These are phyloP conservation scores for Vanrija pseudolonga DNA, from an alignment of 1,284 basidiomycete species.

Conservation along the genomic window DNA sequence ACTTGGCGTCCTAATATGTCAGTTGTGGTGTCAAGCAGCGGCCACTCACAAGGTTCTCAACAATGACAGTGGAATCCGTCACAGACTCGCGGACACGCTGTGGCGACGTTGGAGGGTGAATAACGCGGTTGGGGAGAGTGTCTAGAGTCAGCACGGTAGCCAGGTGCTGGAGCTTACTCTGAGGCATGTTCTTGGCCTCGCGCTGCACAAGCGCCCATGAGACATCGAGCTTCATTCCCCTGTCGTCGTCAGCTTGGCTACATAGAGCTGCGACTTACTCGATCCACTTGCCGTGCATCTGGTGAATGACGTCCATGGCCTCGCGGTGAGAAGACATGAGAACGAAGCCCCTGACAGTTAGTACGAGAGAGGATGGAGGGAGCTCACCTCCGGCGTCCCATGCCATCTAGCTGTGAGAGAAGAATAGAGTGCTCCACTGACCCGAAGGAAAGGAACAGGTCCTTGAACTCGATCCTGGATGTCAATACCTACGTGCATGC, in stretches of 20 bases:
- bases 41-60: constrained; percentile 38
- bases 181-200: constrained; percentile 28
- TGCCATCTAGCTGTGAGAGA: constrained; percentile 41
- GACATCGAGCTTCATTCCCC: constrained; percentile 40
- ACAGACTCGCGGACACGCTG: constrained; percentile 16
- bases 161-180: constrained; percentile 15
- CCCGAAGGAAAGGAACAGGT: constrained; percentile 30
- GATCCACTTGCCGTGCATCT: constrained; percentile 35
- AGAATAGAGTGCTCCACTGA: constrained; percentile 43
- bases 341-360: constrained; percentile 34
- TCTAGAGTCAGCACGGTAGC: constrained; percentile 5
- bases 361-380: not conserved
- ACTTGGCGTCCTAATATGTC: constrained; percentile 25
- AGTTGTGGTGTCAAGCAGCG: not conserved
- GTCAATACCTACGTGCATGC: not conserved
- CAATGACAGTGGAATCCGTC: constrained; percentile 29
- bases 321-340: constrained; percentile 41
- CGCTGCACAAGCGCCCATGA: constrained; percentile 48
- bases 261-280: constrained; percentile 23
- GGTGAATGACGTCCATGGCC: constrained; percentile 31
- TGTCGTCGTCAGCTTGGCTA: constrained; percentile 14
- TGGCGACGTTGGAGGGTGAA: constrained; percentile 36
- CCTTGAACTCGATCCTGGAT: constrained; percentile 36
- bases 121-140: constrained; percentile 38
- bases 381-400: constrained; percentile 33